Conservation (phyloP, 805 yeast species). For the Saturnispora kantuleensis region DNA sequence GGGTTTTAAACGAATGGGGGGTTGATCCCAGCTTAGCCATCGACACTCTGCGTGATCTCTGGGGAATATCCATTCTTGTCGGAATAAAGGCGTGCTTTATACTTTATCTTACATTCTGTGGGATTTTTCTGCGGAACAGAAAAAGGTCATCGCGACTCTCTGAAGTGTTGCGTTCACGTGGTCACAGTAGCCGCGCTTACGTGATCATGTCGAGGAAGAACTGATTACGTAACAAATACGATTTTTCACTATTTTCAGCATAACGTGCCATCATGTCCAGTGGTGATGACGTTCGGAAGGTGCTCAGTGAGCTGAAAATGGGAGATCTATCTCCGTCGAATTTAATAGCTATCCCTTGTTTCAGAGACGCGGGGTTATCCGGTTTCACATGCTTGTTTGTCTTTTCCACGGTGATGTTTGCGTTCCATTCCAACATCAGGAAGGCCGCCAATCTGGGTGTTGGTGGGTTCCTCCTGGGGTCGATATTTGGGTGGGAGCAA, state of each 20-base stretch:
- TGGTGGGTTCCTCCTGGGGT: conserved; percentile 70
- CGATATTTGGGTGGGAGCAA: conserved; percentile 86
- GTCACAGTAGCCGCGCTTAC: too few relatives aligned
- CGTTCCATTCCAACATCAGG: conserved; percentile 52
- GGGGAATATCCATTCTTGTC: neutral
- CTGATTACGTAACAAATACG: too few relatives aligned
- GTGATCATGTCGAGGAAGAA: too few relatives aligned
- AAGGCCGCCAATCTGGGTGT: conserved; percentile 75
- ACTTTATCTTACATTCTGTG: neutral
- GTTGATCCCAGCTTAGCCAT: conserved; percentile 6
- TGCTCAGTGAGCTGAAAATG: neutral
- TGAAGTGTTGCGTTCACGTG: too few relatives aligned
- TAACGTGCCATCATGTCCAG: too few relatives aligned
- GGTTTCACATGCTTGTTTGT: conserved; percentile 70
- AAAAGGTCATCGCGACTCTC: too few relatives aligned
- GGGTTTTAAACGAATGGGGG: neutral
- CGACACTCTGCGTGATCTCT: neutral
- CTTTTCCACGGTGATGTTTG: conserved; percentile 53
- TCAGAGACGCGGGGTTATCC: conserved; percentile 67
- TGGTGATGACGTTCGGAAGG: neutral
- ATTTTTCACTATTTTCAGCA: too few relatives aligned
- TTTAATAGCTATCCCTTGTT: conserved; percentile 59
- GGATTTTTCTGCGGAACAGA: neutral
- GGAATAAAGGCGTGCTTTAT: neutral
- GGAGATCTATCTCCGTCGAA: conserved; percentile 42